Evolutionary conservation across 192 early-diverging fungal genomes (phyloP).

Genomic region (Rhizophagus sp.): DNA sequence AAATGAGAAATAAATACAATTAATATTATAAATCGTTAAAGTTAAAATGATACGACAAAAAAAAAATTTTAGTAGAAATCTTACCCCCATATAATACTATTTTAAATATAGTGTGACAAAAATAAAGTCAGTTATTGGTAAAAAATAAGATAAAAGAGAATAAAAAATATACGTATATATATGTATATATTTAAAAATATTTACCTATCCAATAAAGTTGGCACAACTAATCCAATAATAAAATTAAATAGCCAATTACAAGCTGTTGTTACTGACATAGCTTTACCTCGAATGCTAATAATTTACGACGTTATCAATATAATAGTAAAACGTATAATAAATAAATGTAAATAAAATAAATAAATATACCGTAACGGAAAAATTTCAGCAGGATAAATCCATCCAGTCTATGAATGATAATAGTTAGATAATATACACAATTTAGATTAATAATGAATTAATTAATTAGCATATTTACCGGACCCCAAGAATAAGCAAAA

Average conservation of each 20-base stretch:
- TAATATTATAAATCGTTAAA: background rate
- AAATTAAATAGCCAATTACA: conserved; percentile 94
- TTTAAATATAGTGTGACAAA: no score
- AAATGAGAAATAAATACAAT: conserved; percentile 40
- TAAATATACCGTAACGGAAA: conserved; percentile 65
- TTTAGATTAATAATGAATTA: no score
- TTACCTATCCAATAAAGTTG: conserved; percentile 62
- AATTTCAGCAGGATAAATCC: conserved; percentile 93
- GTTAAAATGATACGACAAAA: background rate
- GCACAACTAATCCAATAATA: conserved; percentile 69
- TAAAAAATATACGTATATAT: background rate
- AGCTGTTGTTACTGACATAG: conserved; percentile 77
- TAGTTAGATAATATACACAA: background rate
- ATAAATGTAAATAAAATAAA: background rate
- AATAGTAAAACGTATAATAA: background rate
- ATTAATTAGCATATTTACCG: conserved; percentile 43
- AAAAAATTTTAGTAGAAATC: background rate
- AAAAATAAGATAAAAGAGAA: no score
- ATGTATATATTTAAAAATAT: no score
- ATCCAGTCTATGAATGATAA: conserved; percentile 44
- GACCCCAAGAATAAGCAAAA: conserved; percentile 92
- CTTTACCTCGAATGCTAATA: conserved; percentile 76
- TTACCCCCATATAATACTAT: conserved; percentile 10
- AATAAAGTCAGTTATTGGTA: no score
- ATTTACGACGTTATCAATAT: background rate